Evolutionary conservation across 306 rosid species (phyloP), one percentile per base, ranked within the genome.

Genomic region (Citrullus amarus): DNA sequence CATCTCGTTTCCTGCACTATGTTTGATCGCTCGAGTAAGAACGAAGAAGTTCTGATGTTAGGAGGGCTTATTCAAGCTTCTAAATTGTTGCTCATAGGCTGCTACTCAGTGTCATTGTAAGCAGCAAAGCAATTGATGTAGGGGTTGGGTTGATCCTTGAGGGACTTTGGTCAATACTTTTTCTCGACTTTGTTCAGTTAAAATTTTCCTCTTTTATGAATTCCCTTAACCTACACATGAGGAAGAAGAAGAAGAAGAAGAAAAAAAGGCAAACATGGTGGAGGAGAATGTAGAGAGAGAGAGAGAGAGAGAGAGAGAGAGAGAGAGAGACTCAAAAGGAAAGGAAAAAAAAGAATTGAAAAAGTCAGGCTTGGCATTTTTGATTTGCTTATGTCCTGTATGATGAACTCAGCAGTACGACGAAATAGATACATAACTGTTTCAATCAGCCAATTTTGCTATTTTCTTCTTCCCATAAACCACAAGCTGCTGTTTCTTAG

Each of bases 81-180:
- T 73, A 30, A 51, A 51, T 51, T 39, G 16, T 71, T 71, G 77
- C 22, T 51, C 6, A 4, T 46, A 46, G 38, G 57, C 39, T 70
- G 38, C 76, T 41, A 66, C 72, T 36, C 20, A 7, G 50, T 17
- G 75, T 43, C 57, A 46, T 46, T 46, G 34, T 48, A 13, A 16
- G 78, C 61, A 73, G 61, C 44, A 43, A 51, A 53, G 46, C 61
- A 73, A 73, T 73, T 22, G 61, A 73, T 73, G 78, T 50, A 73
- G 61, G 60, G 61, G 61, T 8, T 28, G 61, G 59, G 57, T 50
- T 51, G 61, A 17, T 51, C 43, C 78, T 48, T 51, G 3, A 16
- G 59, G 44, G 78, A 73, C 46, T 28, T 44, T 73, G 78, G 61
- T 73, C 41, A 32, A 41, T 28, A 73, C 78, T 73, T 73, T 73